phyloP scores from a whole-genome alignment of 768 basidiomycete genomes.

The Kwoniella mangroviensis region DNA sequence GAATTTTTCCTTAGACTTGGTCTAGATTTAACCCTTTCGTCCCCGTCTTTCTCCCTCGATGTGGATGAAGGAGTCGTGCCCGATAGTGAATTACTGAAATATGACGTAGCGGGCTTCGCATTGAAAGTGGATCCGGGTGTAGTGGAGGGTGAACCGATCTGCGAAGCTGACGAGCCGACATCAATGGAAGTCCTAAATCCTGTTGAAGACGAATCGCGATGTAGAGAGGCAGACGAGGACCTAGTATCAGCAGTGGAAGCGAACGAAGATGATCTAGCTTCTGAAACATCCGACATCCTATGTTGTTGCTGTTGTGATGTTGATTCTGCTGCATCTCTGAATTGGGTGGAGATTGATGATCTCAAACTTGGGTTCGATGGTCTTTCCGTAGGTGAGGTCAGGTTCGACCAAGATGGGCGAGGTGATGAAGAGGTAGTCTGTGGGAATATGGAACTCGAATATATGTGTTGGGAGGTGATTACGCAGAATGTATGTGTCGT shows the following conservation, averaged over 20 bases:
- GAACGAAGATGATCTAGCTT: slow-evolving; percentile 8
- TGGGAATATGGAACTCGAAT: not conserved
- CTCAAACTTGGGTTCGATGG: not conserved
- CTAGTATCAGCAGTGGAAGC: not conserved
- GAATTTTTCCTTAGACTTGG: slow-evolving; percentile 7
- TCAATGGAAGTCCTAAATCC: slow-evolving; percentile 10
- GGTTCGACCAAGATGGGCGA: not conserved
- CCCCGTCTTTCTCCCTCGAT: not conserved
- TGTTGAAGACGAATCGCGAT: slow-evolving; percentile 3
- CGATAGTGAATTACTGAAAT: slow-evolving; percentile 5
- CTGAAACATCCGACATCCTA: not conserved
- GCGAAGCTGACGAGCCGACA: slow-evolving; percentile 16
- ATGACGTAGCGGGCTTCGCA: not conserved
- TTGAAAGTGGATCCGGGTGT: not conserved
- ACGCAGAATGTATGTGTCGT: slow-evolving; percentile 41
- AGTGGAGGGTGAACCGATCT: slow-evolving; percentile 1
- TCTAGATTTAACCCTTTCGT: slow-evolving; percentile 1
- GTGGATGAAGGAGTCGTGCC: not conserved
- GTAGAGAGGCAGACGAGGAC: not conserved
- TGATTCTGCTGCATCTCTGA: not conserved
- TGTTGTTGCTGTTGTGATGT: not conserved
- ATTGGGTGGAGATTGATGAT: not conserved
- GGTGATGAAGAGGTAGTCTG: not conserved
- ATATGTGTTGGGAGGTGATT: slow-evolving; percentile 41
- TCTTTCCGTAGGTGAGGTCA: slow-evolving; percentile 18